phyloP scores from a whole-genome alignment of 345 rosid species.

The Dimocarpus longan region DNA sequence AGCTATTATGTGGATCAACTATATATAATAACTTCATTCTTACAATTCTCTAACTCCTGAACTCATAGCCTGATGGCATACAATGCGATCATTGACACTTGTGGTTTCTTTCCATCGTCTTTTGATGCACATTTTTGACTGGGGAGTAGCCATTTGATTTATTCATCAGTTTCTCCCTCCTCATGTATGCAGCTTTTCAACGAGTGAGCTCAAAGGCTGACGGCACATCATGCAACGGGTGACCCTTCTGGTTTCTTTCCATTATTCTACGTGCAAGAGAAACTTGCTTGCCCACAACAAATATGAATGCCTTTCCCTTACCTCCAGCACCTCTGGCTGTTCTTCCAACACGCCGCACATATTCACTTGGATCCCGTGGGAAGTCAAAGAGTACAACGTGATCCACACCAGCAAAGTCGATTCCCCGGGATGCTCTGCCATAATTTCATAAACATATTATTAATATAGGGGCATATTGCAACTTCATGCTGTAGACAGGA shows the following conservation, averaged over 20 bases:
- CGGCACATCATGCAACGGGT: conserved; percentile 90
- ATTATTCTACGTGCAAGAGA: conserved; percentile 62
- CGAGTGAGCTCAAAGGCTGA: conserved; percentile 62
- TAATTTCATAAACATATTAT: conserved; percentile 16
- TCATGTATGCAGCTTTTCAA: conserved; percentile 5
- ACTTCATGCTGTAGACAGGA: background rate
- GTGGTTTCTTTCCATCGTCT: background rate
- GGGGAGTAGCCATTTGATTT: background rate
- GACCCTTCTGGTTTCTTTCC: conserved; percentile 85
- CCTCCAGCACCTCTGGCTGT: conserved; percentile 95
- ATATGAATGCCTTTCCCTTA: conserved; percentile 80
- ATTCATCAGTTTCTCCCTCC: background rate
- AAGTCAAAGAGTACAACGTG: conserved; percentile 86
- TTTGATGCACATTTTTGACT: background rate
- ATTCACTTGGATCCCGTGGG: conserved; percentile 92
- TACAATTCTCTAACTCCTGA: background rate
- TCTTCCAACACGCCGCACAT: conserved; percentile 92
- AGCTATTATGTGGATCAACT: background rate
- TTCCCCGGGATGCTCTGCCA: conserved; percentile 87
- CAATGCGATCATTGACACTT: background rate
- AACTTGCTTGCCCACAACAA: conserved; percentile 94
- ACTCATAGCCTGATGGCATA: background rate
- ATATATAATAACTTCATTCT: background rate
- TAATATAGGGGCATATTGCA: background rate
- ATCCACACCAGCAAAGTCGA: conserved; percentile 79